Evolutionary conservation across 192 early-diverging fungal genomes (phyloP).

Genomic region (Rhizoclosmatium sp.): DNA sequence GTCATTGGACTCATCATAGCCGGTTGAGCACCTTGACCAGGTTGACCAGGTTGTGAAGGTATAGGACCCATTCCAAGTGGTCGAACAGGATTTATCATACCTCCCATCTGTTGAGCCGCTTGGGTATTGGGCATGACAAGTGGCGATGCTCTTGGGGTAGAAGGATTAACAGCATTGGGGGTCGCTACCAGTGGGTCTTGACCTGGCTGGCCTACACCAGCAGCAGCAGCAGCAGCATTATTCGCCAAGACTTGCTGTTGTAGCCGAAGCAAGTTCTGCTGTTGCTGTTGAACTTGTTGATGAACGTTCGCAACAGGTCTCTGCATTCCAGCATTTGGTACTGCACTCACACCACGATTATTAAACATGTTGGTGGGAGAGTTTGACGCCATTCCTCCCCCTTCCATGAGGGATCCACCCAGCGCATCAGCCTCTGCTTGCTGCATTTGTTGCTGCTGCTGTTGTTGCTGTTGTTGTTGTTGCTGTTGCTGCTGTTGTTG

Average conservation of each 20-base stretch:
- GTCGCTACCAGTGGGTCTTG: background rate
- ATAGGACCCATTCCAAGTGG: background rate
- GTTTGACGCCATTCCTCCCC: background rate
- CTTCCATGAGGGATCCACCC: no score
- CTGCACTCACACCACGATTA: background rate
- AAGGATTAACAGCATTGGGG: background rate
- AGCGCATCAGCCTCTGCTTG: background rate
- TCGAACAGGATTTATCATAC: no score
- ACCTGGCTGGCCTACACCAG: background rate
- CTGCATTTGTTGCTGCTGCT: background rate
- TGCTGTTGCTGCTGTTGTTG: slow-evolving; percentile 2
- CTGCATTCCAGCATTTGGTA: background rate
- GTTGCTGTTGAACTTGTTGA: slow-evolving; percentile 1
- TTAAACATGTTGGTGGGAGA: background rate
- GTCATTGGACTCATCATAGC: background rate
- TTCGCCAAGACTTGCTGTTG: slow-evolving; percentile 14
- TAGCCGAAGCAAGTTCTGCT: slow-evolving; percentile 6
- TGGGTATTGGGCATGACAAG: background rate
- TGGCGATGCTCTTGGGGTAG: background rate
- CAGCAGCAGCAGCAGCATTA: background rate
- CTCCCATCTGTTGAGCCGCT: background rate
- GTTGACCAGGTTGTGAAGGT: background rate
- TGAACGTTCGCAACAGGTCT: background rate
- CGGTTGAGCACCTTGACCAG: background rate
- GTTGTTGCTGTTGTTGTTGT: background rate